Base-by-base conservation (phyloP, 352 stramenopile species). In the Phytophthora parvispora region DNA sequence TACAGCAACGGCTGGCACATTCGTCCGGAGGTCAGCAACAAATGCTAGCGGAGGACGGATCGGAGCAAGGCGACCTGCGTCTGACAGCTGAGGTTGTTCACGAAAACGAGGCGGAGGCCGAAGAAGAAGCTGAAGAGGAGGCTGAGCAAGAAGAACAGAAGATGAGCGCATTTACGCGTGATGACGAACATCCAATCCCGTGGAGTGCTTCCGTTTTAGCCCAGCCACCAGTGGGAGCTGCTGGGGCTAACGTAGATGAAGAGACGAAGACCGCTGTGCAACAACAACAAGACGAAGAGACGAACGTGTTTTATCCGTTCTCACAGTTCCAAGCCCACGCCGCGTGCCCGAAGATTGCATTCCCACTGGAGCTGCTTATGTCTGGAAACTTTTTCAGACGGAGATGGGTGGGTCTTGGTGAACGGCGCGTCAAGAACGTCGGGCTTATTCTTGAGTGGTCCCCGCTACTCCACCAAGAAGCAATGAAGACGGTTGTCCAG, bases 131-230 rank as follows among this genome's bases (percentile, higher is more conserved):
- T 1, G 90, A 95, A 64, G 89, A 97, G 64, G 89, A 96, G 79
- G 87, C 87, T n/a, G 88, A 97, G 67, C 89, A 96, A 50, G 89
- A 96, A 57, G 90, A 97, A 55, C 90, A 97, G 59, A 96, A 97
- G 64, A 97, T 97, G 92, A 97, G 88, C 52, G 87, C 88, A 32
- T 98, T 96, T 65, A 94, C 89, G 15, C 89, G 91, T 50, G 90
- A 97, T 61, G 91, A 97, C 32, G 91, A 97, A 63, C 83, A 95
- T 48, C 90, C 89, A 22, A 91, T 95, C 29, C 88, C 89, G 13
- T 98, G 92, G 92, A 81, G 67, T 8, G 75, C 88, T 1, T 69
- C 54, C 13, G 67, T 91, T 31, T 66, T 96, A 20, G 66, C 69
- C 15, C 51, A 77, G 10, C 62, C 64, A 43, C 74, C 74, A 22